These are phyloP conservation scores for Pyricularia grisea DNA, from an alignment of 2,329 filamentous ascomycete species.

Conservation along the genomic window DNA sequence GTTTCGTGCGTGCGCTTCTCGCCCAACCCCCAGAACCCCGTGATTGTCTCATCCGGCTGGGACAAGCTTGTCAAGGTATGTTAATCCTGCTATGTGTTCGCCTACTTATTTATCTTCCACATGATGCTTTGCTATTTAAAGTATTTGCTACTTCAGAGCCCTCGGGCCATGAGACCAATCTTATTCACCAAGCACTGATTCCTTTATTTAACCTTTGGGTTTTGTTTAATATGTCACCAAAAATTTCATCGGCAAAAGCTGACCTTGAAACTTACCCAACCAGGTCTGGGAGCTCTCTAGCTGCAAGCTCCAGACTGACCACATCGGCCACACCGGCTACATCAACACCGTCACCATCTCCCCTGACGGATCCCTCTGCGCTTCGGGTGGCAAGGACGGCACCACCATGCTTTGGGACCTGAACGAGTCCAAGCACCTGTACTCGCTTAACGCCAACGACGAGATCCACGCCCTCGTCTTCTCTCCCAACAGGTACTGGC, in stretches of 20 bases:
- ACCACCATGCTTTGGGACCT: constrained; percentile 99
- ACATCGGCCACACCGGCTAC: constrained; percentile 99
- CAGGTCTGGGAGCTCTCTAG: constrained; percentile 99
- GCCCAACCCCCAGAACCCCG: constrained; percentile 99
- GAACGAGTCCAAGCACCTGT: constrained; percentile 99
- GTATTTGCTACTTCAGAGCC: constrained; percentile 99
- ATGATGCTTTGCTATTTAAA: constrained; percentile 91
- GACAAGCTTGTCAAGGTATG: constrained; percentile 99
- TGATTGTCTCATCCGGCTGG: constrained; percentile 97
- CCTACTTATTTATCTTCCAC: constrained; percentile 27
- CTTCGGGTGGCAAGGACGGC: constrained; percentile 98
- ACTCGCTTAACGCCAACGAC: constrained; percentile 98
- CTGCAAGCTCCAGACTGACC: constrained; percentile 99
- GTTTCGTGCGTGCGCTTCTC: constrained; percentile 99
- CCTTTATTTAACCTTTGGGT: constrained; percentile 1
- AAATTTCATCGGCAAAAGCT: constrained; percentile 1
- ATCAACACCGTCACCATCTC: constrained; percentile 99
- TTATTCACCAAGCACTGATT: constrained; percentile 72
- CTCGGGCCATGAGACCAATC: constrained; percentile 86
- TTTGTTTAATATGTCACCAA: constrained; percentile 1
- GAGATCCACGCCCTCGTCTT: constrained; percentile 99
- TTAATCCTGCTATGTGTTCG: constrained; percentile 15
- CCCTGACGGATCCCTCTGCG: constrained; percentile 96
- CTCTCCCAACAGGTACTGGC: constrained; percentile 99
- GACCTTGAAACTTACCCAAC: constrained; percentile 2